Conservation (phyloP, 139 green algal genomes). For the Chlorella sp. region DNA sequence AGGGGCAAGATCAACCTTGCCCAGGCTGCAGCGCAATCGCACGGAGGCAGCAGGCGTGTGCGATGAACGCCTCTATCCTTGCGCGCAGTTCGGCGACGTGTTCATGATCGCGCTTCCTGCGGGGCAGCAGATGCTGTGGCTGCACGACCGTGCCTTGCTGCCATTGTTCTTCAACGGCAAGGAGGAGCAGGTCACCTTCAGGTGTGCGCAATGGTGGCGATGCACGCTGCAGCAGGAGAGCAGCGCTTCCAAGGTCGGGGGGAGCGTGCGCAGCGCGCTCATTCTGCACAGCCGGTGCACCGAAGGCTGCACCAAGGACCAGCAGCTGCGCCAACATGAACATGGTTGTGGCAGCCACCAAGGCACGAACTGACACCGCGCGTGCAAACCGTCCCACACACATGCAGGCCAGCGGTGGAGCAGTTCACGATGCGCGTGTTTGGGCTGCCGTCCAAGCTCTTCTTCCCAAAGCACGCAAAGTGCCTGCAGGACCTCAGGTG, state of each 20-base stretch:
- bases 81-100: conserved; percentile 44
- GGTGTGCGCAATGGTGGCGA: conserved; percentile 9
- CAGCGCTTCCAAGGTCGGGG: too few species aligned
- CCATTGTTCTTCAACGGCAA: conserved; percentile 51
- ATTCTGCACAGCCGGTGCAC: too few species aligned
- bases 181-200: conserved; percentile 53
- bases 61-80: neutral
- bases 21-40: neutral
- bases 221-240: conserved; percentile 41
- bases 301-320: neutral
- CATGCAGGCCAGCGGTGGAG: conserved; percentile 49
- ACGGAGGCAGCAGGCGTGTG: neutral
- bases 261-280: too few species aligned
- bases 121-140: conserved; percentile 55
- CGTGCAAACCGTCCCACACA: neutral
- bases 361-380: neutral
- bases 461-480: conserved; percentile 51
- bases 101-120: conserved; percentile 45
- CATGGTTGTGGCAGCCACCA: neutral
- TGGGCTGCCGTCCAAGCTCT: conserved; percentile 35
- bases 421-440: conserved; percentile 74
- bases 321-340: neutral
- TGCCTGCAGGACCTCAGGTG: conserved; percentile 24
- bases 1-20: neutral
- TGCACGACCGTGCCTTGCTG: conserved; percentile 42